Conservation (phyloP, 2,329 filamentous ascomycete species). For the Neofusicoccum kwambonambiense region DNA sequence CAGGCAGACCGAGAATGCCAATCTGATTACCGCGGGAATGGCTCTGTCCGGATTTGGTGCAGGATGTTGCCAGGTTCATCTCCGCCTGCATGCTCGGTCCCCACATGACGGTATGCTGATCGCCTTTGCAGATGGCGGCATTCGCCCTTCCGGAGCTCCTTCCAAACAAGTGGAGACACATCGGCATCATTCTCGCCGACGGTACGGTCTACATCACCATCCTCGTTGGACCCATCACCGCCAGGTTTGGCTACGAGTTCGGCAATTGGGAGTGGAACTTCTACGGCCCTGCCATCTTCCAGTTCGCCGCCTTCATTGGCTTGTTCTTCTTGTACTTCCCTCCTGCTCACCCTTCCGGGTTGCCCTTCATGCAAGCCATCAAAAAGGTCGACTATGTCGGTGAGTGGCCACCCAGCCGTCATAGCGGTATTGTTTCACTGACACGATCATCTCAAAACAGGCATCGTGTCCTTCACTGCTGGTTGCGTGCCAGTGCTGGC, state of each 20-base stretch:
- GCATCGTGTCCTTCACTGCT: slow-evolving; percentile 30
- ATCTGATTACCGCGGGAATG: slow-evolving; percentile 40
- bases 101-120: slow-evolving; percentile 1
- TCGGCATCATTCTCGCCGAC: slow-evolving; percentile 43
- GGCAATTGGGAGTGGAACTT: slow-evolving; percentile 49
- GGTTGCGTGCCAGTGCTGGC: slow-evolving; percentile 29
- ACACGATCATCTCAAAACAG: background rate
- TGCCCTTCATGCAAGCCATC: slow-evolving; percentile 26
- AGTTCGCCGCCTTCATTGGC: slow-evolving; percentile 46
- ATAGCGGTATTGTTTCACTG: too few relatives aligned
- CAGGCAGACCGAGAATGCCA: slow-evolving; percentile 37
- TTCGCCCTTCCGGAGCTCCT: slow-evolving; percentile 50
- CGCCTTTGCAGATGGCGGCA: slow-evolving; percentile 34
- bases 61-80: slow-evolving; percentile 42
- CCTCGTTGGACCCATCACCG: slow-evolving; percentile 48
- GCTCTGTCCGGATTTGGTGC: slow-evolving; percentile 47
- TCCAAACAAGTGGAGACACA: slow-evolving; percentile 51
- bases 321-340: slow-evolving; percentile 44
- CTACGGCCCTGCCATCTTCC: slow-evolving; percentile 44
- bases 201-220: slow-evolving; percentile 45
- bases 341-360: slow-evolving; percentile 38
- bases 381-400: slow-evolving; percentile 34
- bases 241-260: slow-evolving; percentile 41
- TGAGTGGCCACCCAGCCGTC: background rate
- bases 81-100: background rate